Percentiles rank a stretch among this genome's conserved stretches.
Evolutionary conservation across 1,139 yeast species (phyloP).

Genomic region (Pichia sp.): DNA sequence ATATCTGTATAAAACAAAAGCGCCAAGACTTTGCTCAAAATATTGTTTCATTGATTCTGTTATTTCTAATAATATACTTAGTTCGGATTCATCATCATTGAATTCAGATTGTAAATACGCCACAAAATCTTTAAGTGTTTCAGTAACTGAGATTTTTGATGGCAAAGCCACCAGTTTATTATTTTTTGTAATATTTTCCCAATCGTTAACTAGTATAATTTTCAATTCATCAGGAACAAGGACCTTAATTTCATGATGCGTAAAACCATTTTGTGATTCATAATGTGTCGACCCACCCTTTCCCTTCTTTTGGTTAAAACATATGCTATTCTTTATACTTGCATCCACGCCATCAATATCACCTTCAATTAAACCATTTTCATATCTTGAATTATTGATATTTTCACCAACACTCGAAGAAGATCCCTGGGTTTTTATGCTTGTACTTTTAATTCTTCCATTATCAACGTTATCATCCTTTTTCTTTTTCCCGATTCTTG

Average conservation of each 20-base stretch:
- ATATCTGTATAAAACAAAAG: constrained; percentile 69
- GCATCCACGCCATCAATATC: neutral
- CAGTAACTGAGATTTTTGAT: constrained; percentile 41
- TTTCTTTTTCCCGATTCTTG: neutral
- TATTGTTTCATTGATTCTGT: constrained; percentile 64
- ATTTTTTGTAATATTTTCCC: constrained; percentile 85
- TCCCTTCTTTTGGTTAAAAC: too few species aligned
- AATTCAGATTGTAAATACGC: constrained; percentile 12
- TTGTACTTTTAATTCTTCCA: too few species aligned
- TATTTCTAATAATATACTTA: constrained; percentile 60
- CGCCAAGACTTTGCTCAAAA: constrained; percentile 70
- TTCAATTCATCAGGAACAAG: constrained; percentile 62
- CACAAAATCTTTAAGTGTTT: constrained; percentile 45
- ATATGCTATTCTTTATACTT: neutral
- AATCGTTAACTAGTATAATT: constrained; percentile 75
- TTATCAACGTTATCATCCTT: constrained; percentile 2
- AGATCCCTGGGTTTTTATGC: too few species aligned
- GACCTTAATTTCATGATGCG: constrained; percentile 29
- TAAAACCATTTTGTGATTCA: constrained; percentile 14
- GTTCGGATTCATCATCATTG: constrained; percentile 32
- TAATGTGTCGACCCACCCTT: neutral
- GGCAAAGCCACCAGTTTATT: constrained; percentile 65
- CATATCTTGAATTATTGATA: too few species aligned
- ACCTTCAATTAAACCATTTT: too few species aligned
- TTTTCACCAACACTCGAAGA: too few species aligned